Percentiles rank a stretch among this genome's conserved stretches.
phyloP scores from a whole-genome alignment of 371 early-diverging fungal species.

The Mortierella sp. region DNA sequence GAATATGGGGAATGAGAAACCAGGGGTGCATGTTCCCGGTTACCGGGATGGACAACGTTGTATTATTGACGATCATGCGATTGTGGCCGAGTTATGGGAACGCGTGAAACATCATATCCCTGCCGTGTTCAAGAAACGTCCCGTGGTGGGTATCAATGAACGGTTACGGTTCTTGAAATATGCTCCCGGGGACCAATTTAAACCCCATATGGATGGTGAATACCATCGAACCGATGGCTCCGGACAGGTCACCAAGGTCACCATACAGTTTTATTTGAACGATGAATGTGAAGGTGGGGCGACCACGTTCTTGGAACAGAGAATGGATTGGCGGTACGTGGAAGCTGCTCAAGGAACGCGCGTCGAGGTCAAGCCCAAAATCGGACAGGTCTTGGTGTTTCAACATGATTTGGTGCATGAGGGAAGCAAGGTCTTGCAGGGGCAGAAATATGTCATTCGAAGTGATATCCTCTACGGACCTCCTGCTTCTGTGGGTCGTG shows the following conservation, averaged over 20 bases:
- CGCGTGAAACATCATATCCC: constrained; percentile 52
- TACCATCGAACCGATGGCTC: constrained; percentile 56
- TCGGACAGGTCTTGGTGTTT: constrained; percentile 57
- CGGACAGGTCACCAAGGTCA: constrained; percentile 53
- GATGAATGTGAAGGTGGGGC: constrained; percentile 56
- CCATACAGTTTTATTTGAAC: constrained; percentile 60
- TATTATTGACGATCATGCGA: constrained; percentile 48
- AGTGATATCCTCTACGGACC: constrained; percentile 52
- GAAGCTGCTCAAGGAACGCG: not conserved
- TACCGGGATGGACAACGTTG: constrained; percentile 56
- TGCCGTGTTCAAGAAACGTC: constrained; percentile 11
- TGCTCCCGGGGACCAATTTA: constrained; percentile 56
- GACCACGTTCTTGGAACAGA: constrained; percentile 56
- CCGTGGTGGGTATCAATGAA: constrained; percentile 58
- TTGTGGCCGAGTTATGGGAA: constrained; percentile 47
- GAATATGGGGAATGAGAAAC: constrained; percentile 7
- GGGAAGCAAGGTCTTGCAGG: constrained; percentile 41
- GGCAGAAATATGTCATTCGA: constrained; percentile 53
- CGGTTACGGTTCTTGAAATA: constrained; percentile 63
- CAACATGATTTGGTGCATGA: constrained; percentile 56
- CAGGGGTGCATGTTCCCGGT: constrained; percentile 27
- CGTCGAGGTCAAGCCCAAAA: constrained; percentile 26
- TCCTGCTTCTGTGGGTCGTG: not conserved
- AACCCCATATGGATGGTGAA: constrained; percentile 58
- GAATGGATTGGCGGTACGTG: not conserved